Percentiles rank a stretch among this genome's conserved stretches.
Evolutionary conservation across 305 asterid genomes (phyloP).

Genomic region (Lippia alba): DNA sequence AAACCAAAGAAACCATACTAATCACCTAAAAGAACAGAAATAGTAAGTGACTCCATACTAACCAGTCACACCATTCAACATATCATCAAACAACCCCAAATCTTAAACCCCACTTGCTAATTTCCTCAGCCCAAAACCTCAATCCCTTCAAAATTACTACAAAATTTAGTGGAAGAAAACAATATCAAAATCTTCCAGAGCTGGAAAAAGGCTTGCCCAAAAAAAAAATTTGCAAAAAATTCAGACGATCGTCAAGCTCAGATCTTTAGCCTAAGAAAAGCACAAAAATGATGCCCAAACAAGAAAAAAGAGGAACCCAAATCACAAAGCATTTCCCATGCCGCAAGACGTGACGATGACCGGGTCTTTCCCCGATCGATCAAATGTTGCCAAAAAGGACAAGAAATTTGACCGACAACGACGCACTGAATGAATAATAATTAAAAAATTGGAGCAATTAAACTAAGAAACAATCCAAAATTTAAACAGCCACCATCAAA

Average conservation of each 20-base stretch:
- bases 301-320: constrained; percentile 25
- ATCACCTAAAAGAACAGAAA: constrained; percentile 26
- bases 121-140: constrained; percentile 35
- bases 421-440: constrained; percentile 16
- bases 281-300: not conserved
- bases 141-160: constrained; percentile 33
- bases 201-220: constrained; percentile 21
- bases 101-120: constrained; percentile 43
- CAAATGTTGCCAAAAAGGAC: constrained; percentile 39
- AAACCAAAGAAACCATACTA: constrained; percentile 83
- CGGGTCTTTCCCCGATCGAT: constrained; percentile 40
- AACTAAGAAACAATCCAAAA: constrained; percentile 2
- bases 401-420: constrained; percentile 34
- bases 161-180: constrained; percentile 31
- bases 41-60: constrained; percentile 40
- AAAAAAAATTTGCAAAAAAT: constrained; percentile 17
- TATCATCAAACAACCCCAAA: constrained; percentile 33
- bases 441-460: constrained; percentile 20
- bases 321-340: constrained; percentile 34
- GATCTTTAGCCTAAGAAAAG: constrained; percentile 30
- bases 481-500: constrained; percentile 28
- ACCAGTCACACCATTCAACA: constrained; percentile 39
- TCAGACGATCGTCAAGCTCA: constrained; percentile 26
- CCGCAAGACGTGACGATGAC: constrained; percentile 29
- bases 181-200: constrained; percentile 31